Evolutionary conservation across 2,329 filamentous ascomycete species (phyloP), one percentile per base, ranked within the genome.

Genomic region (Neopestalotiopsis clavispora): DNA sequence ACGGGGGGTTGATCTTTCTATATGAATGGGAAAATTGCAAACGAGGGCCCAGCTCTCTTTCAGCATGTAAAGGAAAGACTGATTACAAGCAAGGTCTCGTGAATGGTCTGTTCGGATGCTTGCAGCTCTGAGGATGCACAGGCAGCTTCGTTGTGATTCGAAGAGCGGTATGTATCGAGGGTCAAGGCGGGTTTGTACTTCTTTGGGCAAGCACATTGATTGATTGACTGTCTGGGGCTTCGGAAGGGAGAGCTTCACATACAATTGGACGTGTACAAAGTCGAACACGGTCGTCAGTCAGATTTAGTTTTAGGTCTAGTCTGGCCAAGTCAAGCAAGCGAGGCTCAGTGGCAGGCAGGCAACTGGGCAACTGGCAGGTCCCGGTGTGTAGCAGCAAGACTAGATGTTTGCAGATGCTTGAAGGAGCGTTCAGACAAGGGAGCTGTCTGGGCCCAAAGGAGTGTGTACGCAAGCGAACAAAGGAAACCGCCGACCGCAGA

Each of bases 401-500:
- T 74, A 71, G 73, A 75, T 75, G 73, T 74, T 74, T 77, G 75
- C 74, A 76, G 73, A 70, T 71, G 67, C 71, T 72, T 72, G 69
- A 74, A 76, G 72, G 75, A 75, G 71, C 67, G 72, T 72, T 69
- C 72, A 69, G 70, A 74, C 71, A 74, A 75, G 73, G 45, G 72
- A 71, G 67, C 17, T 45, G 66, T 57, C 45, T 63, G 57, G 20
- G 45, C 67, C 63, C 58, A 68, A 74, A 74, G 68, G 70, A 73
- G 69, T 63, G 72, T 72, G 71, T 45, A 49, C 30, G 40, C 49
- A 49, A 66, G 40, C 70, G 68, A 74, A 77, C 72, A 76, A 77
- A 78, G 74, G 74, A 70, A 72, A 74, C 65, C 70, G 69, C 67
- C 52, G 69, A 20, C 45, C 45, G 45, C 45, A 52, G 45, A 52